Evolutionary conservation across 768 basidiomycete species (phyloP).

Genomic region (Xerocomellus chrysenteron): DNA sequence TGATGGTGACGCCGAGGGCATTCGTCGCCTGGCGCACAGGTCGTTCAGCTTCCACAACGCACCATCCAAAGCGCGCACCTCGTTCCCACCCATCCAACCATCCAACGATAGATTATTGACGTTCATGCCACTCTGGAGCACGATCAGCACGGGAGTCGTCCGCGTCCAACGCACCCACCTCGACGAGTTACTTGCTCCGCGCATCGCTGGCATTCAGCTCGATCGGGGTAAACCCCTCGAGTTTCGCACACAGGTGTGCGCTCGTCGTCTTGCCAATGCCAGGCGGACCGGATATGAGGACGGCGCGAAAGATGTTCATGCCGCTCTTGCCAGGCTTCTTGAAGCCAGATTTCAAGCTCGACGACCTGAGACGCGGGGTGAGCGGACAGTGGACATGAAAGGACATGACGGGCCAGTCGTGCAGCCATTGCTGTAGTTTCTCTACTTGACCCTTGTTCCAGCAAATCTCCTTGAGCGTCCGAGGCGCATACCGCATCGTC

Average conservation of each 20-base stretch:
- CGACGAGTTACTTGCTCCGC: constrained; percentile 94
- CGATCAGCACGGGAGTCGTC: background rate
- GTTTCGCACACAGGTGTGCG: constrained; percentile 87
- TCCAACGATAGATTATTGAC: constrained; percentile 87
- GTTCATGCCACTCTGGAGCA: constrained; percentile 76
- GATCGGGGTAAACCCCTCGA: constrained; percentile 90
- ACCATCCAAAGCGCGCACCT: constrained; percentile 43
- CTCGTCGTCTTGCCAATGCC: constrained; percentile 98
- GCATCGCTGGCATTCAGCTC: constrained; percentile 97
- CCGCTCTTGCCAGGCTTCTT: constrained; percentile 93
- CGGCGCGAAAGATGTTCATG: constrained; percentile 82
- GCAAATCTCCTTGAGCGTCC: constrained; percentile 83
- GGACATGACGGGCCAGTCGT: constrained; percentile 65
- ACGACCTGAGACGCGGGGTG: constrained; percentile 51
- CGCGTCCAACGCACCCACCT: constrained; percentile 46
- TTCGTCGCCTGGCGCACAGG: constrained; percentile 50
- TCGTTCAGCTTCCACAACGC: background rate
- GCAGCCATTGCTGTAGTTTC: constrained; percentile 83
- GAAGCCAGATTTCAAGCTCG: constrained; percentile 70
- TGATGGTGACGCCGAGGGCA: constrained; percentile 69
- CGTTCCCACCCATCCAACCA: constrained; percentile 68
- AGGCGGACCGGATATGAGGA: constrained; percentile 90
- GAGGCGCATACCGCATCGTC: constrained; percentile 95
- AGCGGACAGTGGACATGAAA: background rate
- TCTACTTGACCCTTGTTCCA: constrained; percentile 94